Base-by-base conservation (phyloP, 345 rosid species). In the Carallia brachiata region DNA sequence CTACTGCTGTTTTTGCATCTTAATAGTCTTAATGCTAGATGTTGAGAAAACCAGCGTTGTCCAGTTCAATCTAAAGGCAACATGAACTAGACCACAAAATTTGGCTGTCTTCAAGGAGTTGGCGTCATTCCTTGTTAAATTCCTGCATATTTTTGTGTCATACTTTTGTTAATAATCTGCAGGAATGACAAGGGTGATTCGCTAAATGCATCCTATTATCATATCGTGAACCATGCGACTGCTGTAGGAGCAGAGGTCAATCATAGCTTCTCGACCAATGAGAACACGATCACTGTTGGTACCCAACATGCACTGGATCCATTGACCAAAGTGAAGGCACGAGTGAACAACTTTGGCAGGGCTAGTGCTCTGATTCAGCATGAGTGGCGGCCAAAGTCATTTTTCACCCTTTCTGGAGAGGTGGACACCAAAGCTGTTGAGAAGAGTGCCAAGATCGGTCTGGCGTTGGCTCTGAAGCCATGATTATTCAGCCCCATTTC, bases 381-480 rank as follows among this genome's bases (percentile, higher is more conserved):
- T 52, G 89, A 86, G 80, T 94, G 97, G 97, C 87, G 84, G 52
- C 97, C 98, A 4, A 92, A 71, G 76, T 90, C 99, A 0, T 67
- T 86, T 64, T 67, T 94, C 76, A 90, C 96, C 2, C 55, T 94
- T 65, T 86, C 97, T 0, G 97, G 92, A 32, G 99, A 94, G 84
- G 93, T 94, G 12, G 99, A 94, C 74, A 79, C 96, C 72, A 90
- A 86, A 85, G 80, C 93, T 36, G 75, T 92, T 37, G 97, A 90
- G 63, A 91, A 91, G 87, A 88, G 81, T 34, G 85, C 97, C 34
- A 94, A 90, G 84, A 80, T 94, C 70, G 97, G 99, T 30, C 72
- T 94, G 74, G 89, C 96, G 63, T 81, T 94, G 77, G 89, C 93
- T 66, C 90, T 94, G 65, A 90, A 94, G 84, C 95, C 96, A 9